Conservation (phyloP, 805 yeast genomes). For the Candida gorgasii region DNA sequence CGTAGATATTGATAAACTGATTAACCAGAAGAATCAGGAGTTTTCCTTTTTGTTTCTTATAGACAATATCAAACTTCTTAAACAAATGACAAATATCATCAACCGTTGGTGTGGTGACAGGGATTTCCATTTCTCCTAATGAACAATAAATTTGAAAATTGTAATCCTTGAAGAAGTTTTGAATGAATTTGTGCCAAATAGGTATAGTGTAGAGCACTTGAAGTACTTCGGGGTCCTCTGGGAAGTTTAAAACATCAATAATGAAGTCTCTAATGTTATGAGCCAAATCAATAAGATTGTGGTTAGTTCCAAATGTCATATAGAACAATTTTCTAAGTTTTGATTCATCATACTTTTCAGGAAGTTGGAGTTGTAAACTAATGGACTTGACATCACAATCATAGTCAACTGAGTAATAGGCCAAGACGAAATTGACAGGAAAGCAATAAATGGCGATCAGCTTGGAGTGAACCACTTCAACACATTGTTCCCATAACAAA, state of each 20-base stretch:
- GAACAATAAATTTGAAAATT: neutral
- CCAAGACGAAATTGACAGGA: slow-evolving; percentile 11
- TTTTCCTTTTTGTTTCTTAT: neutral
- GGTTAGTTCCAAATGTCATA: slow-evolving; percentile 2
- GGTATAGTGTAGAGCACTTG: neutral
- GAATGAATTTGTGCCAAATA: neutral
- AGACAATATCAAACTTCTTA: neutral
- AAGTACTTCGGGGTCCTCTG: neutral
- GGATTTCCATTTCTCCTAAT: neutral
- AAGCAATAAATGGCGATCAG: slow-evolving; percentile 14
- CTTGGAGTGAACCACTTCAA: neutral
- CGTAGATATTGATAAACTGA: neutral
- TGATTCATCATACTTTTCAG: too few species aligned
- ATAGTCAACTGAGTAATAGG: too few species aligned
- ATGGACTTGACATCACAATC: too few species aligned
- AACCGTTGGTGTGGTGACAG: neutral
- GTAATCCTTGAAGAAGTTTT: neutral
- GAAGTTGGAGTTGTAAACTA: too few species aligned
- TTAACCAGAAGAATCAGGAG: neutral
- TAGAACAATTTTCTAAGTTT: slow-evolving; percentile 1
- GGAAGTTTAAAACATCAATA: neutral
- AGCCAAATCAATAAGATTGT: slow-evolving; percentile 2
- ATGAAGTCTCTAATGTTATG: slow-evolving; percentile 2
- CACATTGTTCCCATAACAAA: neutral
- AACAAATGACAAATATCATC: neutral